A percentile compares a stretch with the other conserved stretches of the same genome.
These are phyloP conservation scores for Luffa aegyptiaca DNA, from an alignment of 306 rosid species.

Conservation along the genomic window DNA sequence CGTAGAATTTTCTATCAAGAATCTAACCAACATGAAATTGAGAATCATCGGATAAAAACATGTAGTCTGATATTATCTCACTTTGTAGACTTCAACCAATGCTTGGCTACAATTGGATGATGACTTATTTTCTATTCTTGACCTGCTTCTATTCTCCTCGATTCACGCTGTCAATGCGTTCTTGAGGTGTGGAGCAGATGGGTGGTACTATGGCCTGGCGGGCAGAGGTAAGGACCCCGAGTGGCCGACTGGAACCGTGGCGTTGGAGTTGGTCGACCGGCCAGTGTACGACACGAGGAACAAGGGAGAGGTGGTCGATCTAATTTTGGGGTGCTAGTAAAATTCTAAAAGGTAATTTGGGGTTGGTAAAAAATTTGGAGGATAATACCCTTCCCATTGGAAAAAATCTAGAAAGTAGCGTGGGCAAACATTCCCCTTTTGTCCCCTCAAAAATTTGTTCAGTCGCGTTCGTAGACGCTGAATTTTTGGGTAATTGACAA, in stretches of 20 bases:
- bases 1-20: background rate
- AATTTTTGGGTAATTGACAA: too few relatives aligned
- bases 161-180: background rate
- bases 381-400: background rate
- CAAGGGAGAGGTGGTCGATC: background rate
- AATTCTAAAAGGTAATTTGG: background rate
- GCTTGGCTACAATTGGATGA: background rate
- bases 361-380: background rate
- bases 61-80: background rate
- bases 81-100: slow-evolving; percentile 1
- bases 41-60: background rate
- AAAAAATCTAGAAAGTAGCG: background rate
- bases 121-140: background rate
- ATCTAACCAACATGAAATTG: background rate
- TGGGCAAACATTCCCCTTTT: too few relatives aligned
- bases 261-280: slow-evolving; percentile 3
- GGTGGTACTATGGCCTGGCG: background rate
- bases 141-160: background rate
- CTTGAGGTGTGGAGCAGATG: background rate
- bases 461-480: too few relatives aligned
- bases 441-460: too few relatives aligned
- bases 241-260: slow-evolving; percentile 1
- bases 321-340: background rate
- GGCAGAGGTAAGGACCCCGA: background rate
- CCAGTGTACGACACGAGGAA: background rate